Base-by-base conservation (phyloP, 2,329 filamentous ascomycete genomes). In the Pseudopyricularia cyperi region DNA sequence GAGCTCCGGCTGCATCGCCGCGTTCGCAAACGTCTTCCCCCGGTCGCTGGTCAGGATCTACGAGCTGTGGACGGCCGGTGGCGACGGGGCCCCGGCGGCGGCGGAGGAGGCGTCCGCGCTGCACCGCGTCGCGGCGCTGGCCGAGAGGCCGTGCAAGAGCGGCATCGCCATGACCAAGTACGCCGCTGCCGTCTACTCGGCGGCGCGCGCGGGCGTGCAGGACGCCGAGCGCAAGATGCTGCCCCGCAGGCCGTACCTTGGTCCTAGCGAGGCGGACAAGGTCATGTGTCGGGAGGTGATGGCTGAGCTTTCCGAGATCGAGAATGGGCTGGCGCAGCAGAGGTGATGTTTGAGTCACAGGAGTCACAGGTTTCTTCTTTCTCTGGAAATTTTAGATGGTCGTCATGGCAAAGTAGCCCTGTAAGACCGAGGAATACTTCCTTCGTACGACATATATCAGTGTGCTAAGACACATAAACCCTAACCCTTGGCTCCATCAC, bases 151-250 rank as follows among this genome's bases (percentile, higher is more conserved):
- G 1, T 78, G 76, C 59, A 86, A 87, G 65, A 72, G 73, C 11
- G 83, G 83, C 6, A 83, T 87, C 58, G 81, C 80, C 8, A 71
- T 73, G 2, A 79, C 77, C n/a, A 87, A 87, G 66, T 85, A 83
- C 61, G 83, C 82, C 0, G 80, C 79, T 0, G 74, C 78, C 3
- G 65, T 80, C 32, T 79, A 75, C 57, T 78, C 78, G 33, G 83
- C 80, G 2, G 52, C 54, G 7, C 63, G 66, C 50, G 82, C 82
- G 1, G 80, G 79, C 0, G 76, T 87, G 35, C 72, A 77, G 54
- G 74, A 72, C 2, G 79, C 80, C 2, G 74, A 75, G 63, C 70
- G 73, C 62, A 76, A 77, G 64, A 61, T 85, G 63, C 68, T 66
- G 62, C 81, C 81, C 1, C 70, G 82, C 52, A 71, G 73, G 53